Evolutionary conservation across 495 filamentous ascomycete genomes (phyloP).

Genomic region (Sordaria brevicollis): DNA sequence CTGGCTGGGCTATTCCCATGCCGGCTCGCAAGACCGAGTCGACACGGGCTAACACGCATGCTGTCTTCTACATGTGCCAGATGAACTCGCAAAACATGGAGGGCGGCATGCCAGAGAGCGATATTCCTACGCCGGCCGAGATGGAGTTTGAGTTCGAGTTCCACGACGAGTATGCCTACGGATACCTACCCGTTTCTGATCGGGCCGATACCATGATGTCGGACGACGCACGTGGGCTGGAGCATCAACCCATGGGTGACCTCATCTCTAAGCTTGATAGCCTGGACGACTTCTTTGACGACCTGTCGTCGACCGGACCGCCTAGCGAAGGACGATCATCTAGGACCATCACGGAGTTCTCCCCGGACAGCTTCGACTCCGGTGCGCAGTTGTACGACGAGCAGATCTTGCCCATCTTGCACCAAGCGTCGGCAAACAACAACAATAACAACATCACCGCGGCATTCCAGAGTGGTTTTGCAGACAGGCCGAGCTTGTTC

Average conservation of each 20-base stretch:
- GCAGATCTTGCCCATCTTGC: conserved; percentile 81
- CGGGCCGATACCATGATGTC: conserved; percentile 87
- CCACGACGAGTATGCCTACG: conserved; percentile 78
- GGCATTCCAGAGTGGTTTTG: conserved; percentile 83
- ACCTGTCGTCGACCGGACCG: conserved; percentile 38
- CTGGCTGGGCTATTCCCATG: conserved; percentile 92
- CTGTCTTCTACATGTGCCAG: conserved; percentile 85
- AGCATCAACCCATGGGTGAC: conserved; percentile 53
- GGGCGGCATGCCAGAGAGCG: conserved; percentile 49
- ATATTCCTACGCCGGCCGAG: conserved; percentile 47
- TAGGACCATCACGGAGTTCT: conserved; percentile 54
- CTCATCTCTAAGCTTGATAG: conserved; percentile 85
- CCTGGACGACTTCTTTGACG: conserved; percentile 90
- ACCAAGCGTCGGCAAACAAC: conserved; percentile 50
- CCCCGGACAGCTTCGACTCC: conserved; percentile 53
- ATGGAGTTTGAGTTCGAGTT: conserved; percentile 63
- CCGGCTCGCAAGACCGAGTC: conserved; percentile 77
- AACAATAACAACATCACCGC: conserved; percentile 16
- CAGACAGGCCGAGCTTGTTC: conserved; percentile 51
- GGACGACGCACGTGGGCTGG: conserved; percentile 64
- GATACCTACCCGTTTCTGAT: conserved; percentile 56
- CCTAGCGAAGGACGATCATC: conserved; percentile 47
- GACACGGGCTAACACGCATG: conserved; percentile 87
- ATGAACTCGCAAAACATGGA: conserved; percentile 15
- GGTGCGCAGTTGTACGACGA: conserved; percentile 87